Evolutionary conservation across 176 grass and related monocot genomes (phyloP).

Genomic region (Carex cristatella): DNA sequence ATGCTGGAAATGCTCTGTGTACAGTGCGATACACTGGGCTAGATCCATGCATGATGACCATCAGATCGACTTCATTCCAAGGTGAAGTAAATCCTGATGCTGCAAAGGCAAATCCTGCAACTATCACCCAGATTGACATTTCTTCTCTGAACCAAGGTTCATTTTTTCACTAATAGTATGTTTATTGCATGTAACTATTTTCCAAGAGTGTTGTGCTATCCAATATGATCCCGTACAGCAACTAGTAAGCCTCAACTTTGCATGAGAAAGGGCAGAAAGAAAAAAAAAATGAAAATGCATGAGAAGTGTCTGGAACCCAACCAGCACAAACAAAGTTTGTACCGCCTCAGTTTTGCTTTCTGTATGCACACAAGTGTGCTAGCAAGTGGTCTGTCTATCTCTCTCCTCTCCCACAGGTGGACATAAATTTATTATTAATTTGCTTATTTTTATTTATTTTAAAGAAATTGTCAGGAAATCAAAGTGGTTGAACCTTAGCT

Average conservation of each 20-base stretch:
- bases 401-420: background rate
- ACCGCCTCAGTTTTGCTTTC: background rate
- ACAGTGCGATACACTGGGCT: slow-evolving; percentile 66
- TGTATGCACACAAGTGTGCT: background rate
- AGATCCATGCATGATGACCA: slow-evolving; percentile 78
- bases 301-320: background rate
- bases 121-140: slow-evolving; percentile 78
- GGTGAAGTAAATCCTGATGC: slow-evolving; percentile 23
- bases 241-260: background rate
- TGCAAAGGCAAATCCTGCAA: slow-evolving; percentile 46
- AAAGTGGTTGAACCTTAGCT: slow-evolving; percentile 64
- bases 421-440: background rate
- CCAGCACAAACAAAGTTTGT: background rate
- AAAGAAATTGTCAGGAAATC: slow-evolving; percentile 54
- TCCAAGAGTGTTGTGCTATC: background rate
- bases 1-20: slow-evolving; percentile 97
- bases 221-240: background rate
- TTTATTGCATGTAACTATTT: background rate
- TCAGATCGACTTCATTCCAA: slow-evolving; percentile 84
- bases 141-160: slow-evolving; percentile 88
- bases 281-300: background rate
- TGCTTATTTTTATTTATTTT: background rate
- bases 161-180: slow-evolving; percentile 22
- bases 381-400: background rate
- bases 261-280: background rate